These are phyloP conservation scores for Tagetes erecta DNA, from an alignment of 129 eudicot genomes.

Conservation along the genomic window DNA sequence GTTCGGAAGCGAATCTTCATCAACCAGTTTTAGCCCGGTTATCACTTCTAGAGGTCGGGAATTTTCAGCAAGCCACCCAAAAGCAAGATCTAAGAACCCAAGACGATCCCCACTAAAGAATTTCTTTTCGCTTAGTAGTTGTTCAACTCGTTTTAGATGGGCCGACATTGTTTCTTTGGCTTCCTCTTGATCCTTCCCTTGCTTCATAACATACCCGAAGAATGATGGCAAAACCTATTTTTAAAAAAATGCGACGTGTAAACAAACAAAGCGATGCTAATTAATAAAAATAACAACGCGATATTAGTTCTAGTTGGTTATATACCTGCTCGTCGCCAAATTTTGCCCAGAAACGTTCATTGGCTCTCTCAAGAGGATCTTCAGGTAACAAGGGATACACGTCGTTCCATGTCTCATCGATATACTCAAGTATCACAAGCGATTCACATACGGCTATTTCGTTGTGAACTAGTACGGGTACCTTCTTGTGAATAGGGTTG, in stretches of 20 bases:
- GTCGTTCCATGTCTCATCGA: slow-evolving; percentile 10
- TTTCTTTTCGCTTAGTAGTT: slow-evolving; percentile 42
- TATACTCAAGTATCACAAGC: slow-evolving; percentile 16
- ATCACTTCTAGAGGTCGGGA: slow-evolving; percentile 37
- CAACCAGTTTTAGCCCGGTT: slow-evolving; percentile 32
- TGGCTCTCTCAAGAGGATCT: neutral
- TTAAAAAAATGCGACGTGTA: neutral
- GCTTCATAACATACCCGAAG: slow-evolving; percentile 23
- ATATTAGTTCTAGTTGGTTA: too few species aligned
- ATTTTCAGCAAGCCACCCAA: slow-evolving; percentile 51
- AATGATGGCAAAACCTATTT: slow-evolving; percentile 45
- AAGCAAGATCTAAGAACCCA: slow-evolving; percentile 52
- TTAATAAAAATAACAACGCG: too few species aligned
- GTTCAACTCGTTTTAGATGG: slow-evolving; percentile 44
- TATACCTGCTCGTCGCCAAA: too few species aligned
- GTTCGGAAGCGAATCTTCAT: slow-evolving; percentile 41
- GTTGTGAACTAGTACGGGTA: slow-evolving; percentile 19
- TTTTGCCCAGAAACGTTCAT: too few species aligned
- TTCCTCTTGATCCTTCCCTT: slow-evolving; percentile 58
- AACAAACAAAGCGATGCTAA: neutral
- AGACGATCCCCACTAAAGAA: slow-evolving; percentile 52
- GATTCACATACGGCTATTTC: neutral
- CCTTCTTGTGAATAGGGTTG: slow-evolving; percentile 20
- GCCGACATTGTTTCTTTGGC: slow-evolving; percentile 26
- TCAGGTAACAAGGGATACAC: neutral